Evolutionary conservation across 1,284 basidiomycete species (phyloP).

Genomic region (Ustilago hordei): DNA sequence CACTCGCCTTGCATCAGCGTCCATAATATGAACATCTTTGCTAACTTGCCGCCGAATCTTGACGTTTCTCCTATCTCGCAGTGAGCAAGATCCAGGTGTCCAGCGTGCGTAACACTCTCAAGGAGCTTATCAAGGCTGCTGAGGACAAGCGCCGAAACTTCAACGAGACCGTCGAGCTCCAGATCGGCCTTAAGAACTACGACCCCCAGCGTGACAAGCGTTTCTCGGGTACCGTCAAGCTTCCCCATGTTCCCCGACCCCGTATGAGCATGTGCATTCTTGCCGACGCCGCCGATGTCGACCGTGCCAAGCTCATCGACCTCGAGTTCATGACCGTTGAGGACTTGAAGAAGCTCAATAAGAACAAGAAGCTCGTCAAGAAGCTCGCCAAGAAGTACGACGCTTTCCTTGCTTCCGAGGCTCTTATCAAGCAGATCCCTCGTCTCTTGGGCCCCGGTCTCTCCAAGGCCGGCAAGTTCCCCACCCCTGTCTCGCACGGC

Average conservation of each 20-base stretch:
- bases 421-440: slow-evolving; percentile 99
- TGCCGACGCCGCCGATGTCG: slow-evolving; percentile 97
- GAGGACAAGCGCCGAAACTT: slow-evolving; percentile 69
- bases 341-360: slow-evolving; percentile 99
- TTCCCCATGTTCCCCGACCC: slow-evolving; percentile 95
- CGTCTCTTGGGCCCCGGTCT: slow-evolving; percentile 99
- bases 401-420: slow-evolving; percentile 96
- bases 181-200: slow-evolving; percentile 70
- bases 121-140: slow-evolving; percentile 65
- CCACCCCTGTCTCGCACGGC: slow-evolving; percentile 86
- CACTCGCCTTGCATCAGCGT: not conserved
- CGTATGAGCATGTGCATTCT: slow-evolving; percentile 99
- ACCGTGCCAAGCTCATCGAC: slow-evolving; percentile 96
- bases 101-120: slow-evolving; percentile 66
- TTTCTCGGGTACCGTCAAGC: slow-evolving; percentile 74
- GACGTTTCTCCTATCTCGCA: not conserved
- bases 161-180: slow-evolving; percentile 69
- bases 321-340: slow-evolving; percentile 98
- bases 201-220: slow-evolving; percentile 70
- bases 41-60: not conserved
- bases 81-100: slow-evolving; percentile 67
- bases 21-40: not conserved
- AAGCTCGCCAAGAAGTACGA: slow-evolving; percentile 99
- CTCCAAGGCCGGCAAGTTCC: slow-evolving; percentile 99
- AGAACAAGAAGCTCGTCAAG: slow-evolving; percentile 99